Evolutionary conservation across 345 rosid species (phyloP), one percentile per base, ranked within the genome.

Genomic region (Diplotaxis tenuifolia): DNA sequence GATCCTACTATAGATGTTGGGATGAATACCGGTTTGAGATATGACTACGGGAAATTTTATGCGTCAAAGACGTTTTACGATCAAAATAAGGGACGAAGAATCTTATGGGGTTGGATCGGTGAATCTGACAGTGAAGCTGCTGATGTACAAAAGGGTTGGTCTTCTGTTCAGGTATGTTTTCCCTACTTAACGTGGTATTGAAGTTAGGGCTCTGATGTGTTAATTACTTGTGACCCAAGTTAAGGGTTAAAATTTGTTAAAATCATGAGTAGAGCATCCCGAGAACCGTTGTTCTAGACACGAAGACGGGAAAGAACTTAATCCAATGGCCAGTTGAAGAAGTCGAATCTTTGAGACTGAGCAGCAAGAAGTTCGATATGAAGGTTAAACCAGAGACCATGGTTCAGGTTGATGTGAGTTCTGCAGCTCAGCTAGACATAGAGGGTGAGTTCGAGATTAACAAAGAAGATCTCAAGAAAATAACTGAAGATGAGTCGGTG

Each of bases 321-420:
- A 77, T 90, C 50, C 93, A 85, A 12, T 93, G 96, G 96, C 98
- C 98, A 9, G 93, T 87, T 8, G 83, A 85, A 75, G 98, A 93
- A 60, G 78, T 86, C 1, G 85, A 89, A 52, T 83, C 81, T 40
- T 81, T 93, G 81, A 87, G 98, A 68, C 50, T 87, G 61, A 60
- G 64, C 29, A 78, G 88, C 75, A 77, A 75, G 18, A 81, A 82
- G 22, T 93, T 89, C 29, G 31, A 84, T 19, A 65, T 89, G 34
- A 61, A 38, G 75, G 71, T 89, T 15, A 62, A 80, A 71, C 72
- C 96, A 36, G 97, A 93, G 7, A 72, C 86, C 1, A 81, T 82
- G 14, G 77, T 83, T 36, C 89, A 87, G 1, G 82, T 90, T 9
- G 77, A 83, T 6, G 83, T 87, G 29, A 88, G 82, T 9, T 68